Evolutionary conservation across 768 basidiomycete species (phyloP).

Genomic region (Imleria badia): DNA sequence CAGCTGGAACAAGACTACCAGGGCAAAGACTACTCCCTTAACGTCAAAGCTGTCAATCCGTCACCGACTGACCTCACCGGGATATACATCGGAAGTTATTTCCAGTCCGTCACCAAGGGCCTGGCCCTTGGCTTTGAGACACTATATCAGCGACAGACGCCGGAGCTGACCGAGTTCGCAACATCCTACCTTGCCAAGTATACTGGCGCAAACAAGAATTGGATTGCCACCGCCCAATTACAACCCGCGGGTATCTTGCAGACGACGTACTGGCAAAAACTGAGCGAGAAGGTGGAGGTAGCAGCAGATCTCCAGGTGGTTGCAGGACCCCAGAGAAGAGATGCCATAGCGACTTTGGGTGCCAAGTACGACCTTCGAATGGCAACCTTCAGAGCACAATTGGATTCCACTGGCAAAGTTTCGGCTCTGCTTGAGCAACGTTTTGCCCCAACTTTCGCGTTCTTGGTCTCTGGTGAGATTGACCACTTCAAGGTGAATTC

Average conservation of each 20-base stretch:
- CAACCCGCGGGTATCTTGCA: slow-evolving; percentile 82
- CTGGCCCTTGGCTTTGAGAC: slow-evolving; percentile 86
- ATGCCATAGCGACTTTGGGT: slow-evolving; percentile 90
- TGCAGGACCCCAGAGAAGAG: slow-evolving; percentile 75
- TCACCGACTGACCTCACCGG: slow-evolving; percentile 85
- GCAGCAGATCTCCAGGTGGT: slow-evolving; percentile 89
- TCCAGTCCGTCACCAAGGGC: slow-evolving; percentile 91
- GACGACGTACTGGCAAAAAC: slow-evolving; percentile 94
- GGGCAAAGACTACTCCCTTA: slow-evolving; percentile 83
- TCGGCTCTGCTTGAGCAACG: slow-evolving; percentile 94
- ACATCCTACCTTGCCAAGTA: slow-evolving; percentile 82
- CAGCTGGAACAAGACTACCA: slow-evolving; percentile 93
- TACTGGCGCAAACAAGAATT: slow-evolving; percentile 67
- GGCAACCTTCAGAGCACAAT: slow-evolving; percentile 90
- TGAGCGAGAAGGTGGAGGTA: slow-evolving; percentile 96
- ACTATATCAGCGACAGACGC: slow-evolving; percentile 76
- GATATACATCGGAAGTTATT: slow-evolving; percentile 87
- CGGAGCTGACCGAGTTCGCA: slow-evolving; percentile 65
- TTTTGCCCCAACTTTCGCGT: slow-evolving; percentile 92
- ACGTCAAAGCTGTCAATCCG: slow-evolving; percentile 89
- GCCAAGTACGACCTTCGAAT: slow-evolving; percentile 96
- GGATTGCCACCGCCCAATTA: slow-evolving; percentile 92
- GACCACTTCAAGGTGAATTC: slow-evolving; percentile 91
- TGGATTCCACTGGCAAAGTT: slow-evolving; percentile 95
- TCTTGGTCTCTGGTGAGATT: slow-evolving; percentile 94